Base-by-base conservation (phyloP, 2,329 filamentous ascomycete genomes). In the Fusarium anguioides region DNA sequence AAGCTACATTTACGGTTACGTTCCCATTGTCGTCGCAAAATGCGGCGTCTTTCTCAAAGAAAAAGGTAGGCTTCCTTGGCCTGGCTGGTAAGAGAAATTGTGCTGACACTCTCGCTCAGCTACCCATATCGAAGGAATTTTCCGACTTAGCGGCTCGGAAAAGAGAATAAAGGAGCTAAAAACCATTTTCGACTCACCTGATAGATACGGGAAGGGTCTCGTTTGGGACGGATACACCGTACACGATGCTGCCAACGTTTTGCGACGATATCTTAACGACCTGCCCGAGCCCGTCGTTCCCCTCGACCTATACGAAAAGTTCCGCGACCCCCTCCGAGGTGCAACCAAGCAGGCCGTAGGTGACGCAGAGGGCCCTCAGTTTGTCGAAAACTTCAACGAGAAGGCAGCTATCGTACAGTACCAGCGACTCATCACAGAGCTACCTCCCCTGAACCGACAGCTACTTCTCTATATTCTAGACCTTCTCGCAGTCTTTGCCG, bases 211-310 rank as follows among this genome's bases (percentile, higher is more conserved):
- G 53, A 99, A 99, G 80, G 96, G 96, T 17, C 85, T 99, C 24
- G 92, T 97, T 73, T 99, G 96, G 96, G 91, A 93, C 44, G 96
- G 96, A 44, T 99, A 97, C 78, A 99, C 96, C 1, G 96, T 99
- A 39, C 96, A 99, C 79, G 96, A 99, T 84, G 96, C 96, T 24
- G 94, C 96, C 73, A 99, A 98, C 75, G 95, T 99, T 63, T 86
- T 99, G 41, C 90, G 96, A 65, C 89, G 96, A 72, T 99, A 99
- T 77, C 89, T 99, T 65, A 98, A 98, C 78, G 93, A 97, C 75
- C 86, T 99, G 4, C 96, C 96, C 4, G 96, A 99, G 76, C 96
- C 96, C 7, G 97, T 99, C 66, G 96, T 99, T 27, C 96, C 96
- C 5, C 84, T 98, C 51, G 92, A 96, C 72, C 90, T 97, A 66